A percentile compares a stretch with the other conserved stretches of the same genome.
phyloP scores from a whole-genome alignment of 2,329 filamentous ascomycete genomes.

The Trichoderma asperellum region DNA sequence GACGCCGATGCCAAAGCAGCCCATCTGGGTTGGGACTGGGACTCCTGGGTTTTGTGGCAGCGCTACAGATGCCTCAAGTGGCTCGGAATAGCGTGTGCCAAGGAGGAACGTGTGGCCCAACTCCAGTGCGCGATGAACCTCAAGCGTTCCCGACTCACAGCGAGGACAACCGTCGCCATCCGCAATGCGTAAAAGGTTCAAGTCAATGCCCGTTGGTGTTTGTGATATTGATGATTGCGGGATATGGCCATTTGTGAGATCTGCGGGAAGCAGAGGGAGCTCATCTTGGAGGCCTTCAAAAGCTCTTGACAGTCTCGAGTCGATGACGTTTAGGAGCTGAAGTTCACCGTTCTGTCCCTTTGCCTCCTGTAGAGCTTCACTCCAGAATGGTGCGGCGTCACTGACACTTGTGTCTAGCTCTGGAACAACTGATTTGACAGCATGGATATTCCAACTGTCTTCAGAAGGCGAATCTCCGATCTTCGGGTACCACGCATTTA shows the following conservation, averaged over 20 bases:
- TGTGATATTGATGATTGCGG: conserved; percentile 36
- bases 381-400: conserved; percentile 59
- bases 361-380: conserved; percentile 38
- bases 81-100: conserved; percentile 82
- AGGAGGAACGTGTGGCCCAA: conserved; percentile 95
- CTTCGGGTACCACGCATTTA: conserved; percentile 70
- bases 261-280: conserved; percentile 36
- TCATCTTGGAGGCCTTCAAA: conserved; percentile 35
- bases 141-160: conserved; percentile 67
- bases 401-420: conserved; percentile 74
- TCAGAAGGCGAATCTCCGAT: conserved; percentile 35
- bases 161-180: conserved; percentile 73
- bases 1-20: conserved; percentile 93
- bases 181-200: conserved; percentile 68
- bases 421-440: conserved; percentile 67
- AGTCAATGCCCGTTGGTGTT: conserved; percentile 42
- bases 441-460: conserved; percentile 54
- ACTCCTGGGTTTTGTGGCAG: conserved; percentile 38
- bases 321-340: conserved; percentile 43
- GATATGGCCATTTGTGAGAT: conserved; percentile 22
- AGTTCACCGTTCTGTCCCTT: conserved; percentile 3
- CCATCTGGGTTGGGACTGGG: conserved; percentile 77
- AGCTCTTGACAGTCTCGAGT: conserved; percentile 37
- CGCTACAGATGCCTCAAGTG: conserved; percentile 67
- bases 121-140: conserved; percentile 76